A percentile compares a stretch with the other conserved stretches of the same genome.
Evolutionary conservation across 2,329 filamentous ascomycete species (phyloP).

Genomic region (Tolypocladium pustulatum): DNA sequence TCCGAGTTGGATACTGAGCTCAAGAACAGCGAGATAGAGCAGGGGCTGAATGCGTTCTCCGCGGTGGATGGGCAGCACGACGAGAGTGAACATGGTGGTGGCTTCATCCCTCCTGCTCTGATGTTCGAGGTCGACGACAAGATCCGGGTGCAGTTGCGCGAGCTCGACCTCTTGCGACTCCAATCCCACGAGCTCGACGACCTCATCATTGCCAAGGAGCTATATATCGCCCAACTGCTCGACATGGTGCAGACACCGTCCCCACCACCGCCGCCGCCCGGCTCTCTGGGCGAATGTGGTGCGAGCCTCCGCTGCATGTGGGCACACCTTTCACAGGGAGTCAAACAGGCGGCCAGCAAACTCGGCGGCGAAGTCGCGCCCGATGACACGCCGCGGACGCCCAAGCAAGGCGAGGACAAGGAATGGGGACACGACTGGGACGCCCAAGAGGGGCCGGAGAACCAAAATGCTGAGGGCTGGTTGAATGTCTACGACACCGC

Average conservation of each 20-base stretch:
- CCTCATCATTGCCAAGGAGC: conserved; percentile 31
- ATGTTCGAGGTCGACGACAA: conserved; percentile 13
- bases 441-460: background rate
- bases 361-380: conserved; percentile 7
- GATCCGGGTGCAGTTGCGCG: conserved; percentile 30
- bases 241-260: conserved; percentile 7
- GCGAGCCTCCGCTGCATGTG: conserved; percentile 26
- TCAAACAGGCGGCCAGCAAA: conserved; percentile 19
- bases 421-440: background rate
- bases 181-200: conserved; percentile 30
- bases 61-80: background rate
- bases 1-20: background rate
- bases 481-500: background rate
- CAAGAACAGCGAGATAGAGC: no score
- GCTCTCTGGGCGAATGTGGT: conserved; percentile 7
- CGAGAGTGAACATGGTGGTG: background rate
- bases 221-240: conserved; percentile 24
- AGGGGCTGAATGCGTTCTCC: no score
- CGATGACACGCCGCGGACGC: background rate
- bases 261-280: conserved; percentile 8
- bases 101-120: background rate
- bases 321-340: conserved; percentile 24
- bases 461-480: no score
- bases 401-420: background rate
- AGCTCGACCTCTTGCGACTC: conserved; percentile 31